A percentile compares a stretch with the other conserved stretches of the same genome.
phyloP scores from a whole-genome alignment of 352 stramenopile species.

The Globisporangium lucens region DNA sequence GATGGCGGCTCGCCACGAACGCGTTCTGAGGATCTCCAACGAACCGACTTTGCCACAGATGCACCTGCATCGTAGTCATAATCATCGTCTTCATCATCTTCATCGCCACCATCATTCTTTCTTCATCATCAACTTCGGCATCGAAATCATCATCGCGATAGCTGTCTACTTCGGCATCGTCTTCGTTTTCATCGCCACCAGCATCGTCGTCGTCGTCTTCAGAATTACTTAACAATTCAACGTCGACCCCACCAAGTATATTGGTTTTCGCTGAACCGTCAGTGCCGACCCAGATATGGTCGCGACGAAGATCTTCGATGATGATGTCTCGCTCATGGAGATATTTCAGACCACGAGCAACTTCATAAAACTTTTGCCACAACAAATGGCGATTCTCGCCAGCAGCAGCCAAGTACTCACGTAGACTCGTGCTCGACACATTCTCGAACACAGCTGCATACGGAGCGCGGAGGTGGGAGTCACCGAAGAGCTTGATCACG shows the following conservation, averaged over 20 bases:
- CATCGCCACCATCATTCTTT: too few relatives aligned
- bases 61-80: too few relatives aligned
- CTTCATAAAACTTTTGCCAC: conserved; percentile 1
- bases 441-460: conserved; percentile 28
- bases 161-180: too few relatives aligned
- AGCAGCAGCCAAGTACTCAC: background rate
- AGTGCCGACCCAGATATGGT: background rate
- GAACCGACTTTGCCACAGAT: background rate
- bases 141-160: too few relatives aligned
- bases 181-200: too few relatives aligned
- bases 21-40: background rate
- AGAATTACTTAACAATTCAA: background rate
- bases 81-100: too few relatives aligned
- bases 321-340: background rate
- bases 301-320: background rate
- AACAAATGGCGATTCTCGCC: background rate
- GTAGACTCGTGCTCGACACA: background rate
- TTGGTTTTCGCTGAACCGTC: background rate
- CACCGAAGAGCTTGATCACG: conserved; percentile 5
- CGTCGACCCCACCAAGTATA: background rate
- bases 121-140: background rate
- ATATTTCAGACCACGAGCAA: background rate
- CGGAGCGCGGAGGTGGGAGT: conserved; percentile 47
- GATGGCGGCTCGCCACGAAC: background rate
- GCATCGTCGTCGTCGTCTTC: too few relatives aligned